phyloP scores from a whole-genome alignment of 164 flowering plant species.

The Brasenia schreberi region DNA sequence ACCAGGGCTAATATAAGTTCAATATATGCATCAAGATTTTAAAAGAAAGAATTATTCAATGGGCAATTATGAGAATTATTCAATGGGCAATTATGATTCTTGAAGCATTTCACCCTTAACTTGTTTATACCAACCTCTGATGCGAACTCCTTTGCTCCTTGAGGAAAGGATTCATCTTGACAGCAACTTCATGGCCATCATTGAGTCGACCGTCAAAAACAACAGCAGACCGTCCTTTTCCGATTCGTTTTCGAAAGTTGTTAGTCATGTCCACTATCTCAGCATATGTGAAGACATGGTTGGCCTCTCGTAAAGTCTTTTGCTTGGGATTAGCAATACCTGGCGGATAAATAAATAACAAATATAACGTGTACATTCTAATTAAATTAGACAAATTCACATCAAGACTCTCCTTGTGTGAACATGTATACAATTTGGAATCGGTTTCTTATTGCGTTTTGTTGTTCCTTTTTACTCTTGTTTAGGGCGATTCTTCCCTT shows the following conservation, averaged over 20 bases:
- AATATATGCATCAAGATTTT: too few species aligned
- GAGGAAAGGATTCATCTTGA: conserved; percentile 25
- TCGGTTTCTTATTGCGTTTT: too few species aligned
- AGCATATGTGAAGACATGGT: conserved; percentile 12
- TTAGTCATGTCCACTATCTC: conserved; percentile 26
- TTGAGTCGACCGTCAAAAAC: conserved; percentile 27
- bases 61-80: too few species aligned
- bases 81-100: neutral
- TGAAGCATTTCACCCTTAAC: neutral
- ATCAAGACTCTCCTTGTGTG: too few species aligned
- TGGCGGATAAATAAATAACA: too few species aligned
- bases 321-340: too few species aligned
- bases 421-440: too few species aligned
- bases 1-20: neutral
- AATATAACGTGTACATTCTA: too few species aligned
- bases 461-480: too few species aligned
- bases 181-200: conserved; percentile 27
- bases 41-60: too few species aligned
- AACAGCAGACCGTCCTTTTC: conserved; percentile 36
- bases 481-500: too few species aligned
- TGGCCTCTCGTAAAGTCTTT: neutral
- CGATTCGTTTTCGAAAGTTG: conserved; percentile 22
- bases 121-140: conserved; percentile 21
- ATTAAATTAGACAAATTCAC: too few species aligned
- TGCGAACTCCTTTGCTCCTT: conserved; percentile 26